Conservation (phyloP, 306 rosid genomes). For the Inga laurina region DNA sequence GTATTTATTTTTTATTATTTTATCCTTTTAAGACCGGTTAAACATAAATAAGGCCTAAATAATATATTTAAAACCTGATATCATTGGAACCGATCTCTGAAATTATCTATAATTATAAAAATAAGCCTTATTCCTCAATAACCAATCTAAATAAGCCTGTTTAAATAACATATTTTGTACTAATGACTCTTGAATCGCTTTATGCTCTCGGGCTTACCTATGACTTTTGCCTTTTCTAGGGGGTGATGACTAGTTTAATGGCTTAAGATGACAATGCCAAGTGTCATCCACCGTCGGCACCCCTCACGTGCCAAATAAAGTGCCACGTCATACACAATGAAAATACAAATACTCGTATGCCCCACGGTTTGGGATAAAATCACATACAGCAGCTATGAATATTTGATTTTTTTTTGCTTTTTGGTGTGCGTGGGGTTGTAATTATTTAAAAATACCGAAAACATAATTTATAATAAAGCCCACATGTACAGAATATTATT, state of each 20-base stretch:
- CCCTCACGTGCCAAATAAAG: conserved; percentile 8
- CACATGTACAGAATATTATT: neutral
- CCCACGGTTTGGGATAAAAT: conserved; percentile 31
- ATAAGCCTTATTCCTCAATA: no score
- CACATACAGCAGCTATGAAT: neutral
- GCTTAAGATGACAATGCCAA: neutral
- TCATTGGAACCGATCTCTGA: no score
- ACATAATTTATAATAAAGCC: conserved; percentile 3
- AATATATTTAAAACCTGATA: no score
- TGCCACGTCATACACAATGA: conserved; percentile 27
- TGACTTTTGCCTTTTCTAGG: neutral
- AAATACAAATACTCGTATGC: neutral
- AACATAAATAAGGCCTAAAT: no score
- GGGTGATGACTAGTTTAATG: neutral
- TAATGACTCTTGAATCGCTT: neutral
- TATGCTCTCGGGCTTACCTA: neutral
- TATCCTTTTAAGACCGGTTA: no score
- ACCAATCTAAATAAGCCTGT: no score
- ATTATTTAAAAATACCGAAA: neutral
- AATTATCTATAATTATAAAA: no score
- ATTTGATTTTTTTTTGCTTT: conserved; percentile 35
- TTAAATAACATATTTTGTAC: no score
- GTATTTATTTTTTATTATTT: no score
- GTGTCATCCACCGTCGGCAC: neutral
- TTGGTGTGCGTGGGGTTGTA: neutral